Evolutionary conservation across 768 basidiomycete species (phyloP).

Genomic region (Termitomyces eurrhizus): DNA sequence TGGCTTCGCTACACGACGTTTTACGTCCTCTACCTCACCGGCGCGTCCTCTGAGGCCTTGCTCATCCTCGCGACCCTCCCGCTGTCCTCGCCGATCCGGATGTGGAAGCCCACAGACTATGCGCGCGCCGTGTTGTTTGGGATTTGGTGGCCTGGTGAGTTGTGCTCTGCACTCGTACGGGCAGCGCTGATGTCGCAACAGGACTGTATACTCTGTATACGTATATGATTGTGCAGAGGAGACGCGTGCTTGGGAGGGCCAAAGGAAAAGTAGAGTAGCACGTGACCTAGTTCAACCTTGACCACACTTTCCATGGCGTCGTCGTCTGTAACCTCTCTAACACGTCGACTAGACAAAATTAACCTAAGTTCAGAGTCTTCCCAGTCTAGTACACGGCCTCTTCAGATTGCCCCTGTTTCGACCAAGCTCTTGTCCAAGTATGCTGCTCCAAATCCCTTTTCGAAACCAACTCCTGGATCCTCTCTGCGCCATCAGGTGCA

Average conservation of each 20-base stretch:
- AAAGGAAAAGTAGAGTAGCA: not conserved
- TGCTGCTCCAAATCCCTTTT: conserved; percentile 59
- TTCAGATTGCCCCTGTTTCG: not conserved
- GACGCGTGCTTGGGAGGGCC: conserved; percentile 34
- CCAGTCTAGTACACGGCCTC: not conserved
- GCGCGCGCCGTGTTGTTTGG: conserved; percentile 58
- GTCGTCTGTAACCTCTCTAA: not conserved
- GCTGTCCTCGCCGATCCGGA: conserved; percentile 34
- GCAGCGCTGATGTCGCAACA: conserved; percentile 16
- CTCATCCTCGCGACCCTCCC: conserved; percentile 79
- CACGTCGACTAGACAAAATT: not conserved
- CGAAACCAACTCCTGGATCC: conserved; percentile 33
- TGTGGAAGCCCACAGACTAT: conserved; percentile 57
- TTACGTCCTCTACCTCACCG: conserved; percentile 89
- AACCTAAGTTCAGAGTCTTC: not conserved
- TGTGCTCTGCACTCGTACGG: not conserved
- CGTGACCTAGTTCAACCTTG: not conserved
- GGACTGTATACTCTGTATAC: conserved; percentile 51
- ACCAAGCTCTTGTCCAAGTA: conserved; percentile 70
- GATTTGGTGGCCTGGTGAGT: conserved; percentile 86
- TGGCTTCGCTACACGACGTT: conserved; percentile 91
- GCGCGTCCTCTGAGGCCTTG: conserved; percentile 88
- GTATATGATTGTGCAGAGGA: conserved; percentile 51
- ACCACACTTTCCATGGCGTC: not conserved
- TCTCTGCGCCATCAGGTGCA: conserved; percentile 36